These are phyloP conservation scores for Aspergillus thermomutatus DNA, from an alignment of 2,329 filamentous ascomycete species.

Conservation along the genomic window DNA sequence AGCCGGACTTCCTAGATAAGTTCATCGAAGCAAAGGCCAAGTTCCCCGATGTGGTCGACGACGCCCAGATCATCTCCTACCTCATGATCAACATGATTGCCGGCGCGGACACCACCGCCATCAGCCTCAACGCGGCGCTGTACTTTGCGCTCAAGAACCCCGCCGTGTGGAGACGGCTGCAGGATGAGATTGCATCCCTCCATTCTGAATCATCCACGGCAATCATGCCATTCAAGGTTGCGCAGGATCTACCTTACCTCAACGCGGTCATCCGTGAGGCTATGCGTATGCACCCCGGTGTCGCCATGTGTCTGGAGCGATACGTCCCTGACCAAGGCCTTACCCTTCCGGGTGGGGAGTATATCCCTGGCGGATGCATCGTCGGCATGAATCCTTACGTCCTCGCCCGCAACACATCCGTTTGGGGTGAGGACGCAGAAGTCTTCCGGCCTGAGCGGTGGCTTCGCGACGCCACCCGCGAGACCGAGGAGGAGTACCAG, in stretches of 20 bases:
- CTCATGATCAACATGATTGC: conserved; percentile 33
- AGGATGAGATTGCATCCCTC: conserved; percentile 12
- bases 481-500: conserved; percentile 33
- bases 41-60: conserved; percentile 34
- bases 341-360: conserved; percentile 28
- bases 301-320: conserved; percentile 50
- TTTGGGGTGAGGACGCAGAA: conserved; percentile 48
- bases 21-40: conserved; percentile 40
- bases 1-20: conserved; percentile 39
- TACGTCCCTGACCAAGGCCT: conserved; percentile 41
- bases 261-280: conserved; percentile 53
- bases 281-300: conserved; percentile 48
- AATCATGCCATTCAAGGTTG: conserved; percentile 16
- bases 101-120: conserved; percentile 39
- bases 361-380: conserved; percentile 34
- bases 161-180: conserved; percentile 11
- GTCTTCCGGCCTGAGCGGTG: conserved; percentile 49
- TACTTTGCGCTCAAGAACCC: conserved; percentile 23
- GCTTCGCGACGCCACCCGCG: conserved; percentile 33
- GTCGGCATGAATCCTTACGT: conserved; percentile 37
- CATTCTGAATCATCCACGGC: conserved; percentile 9
- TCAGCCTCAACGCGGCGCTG: conserved; percentile 28
- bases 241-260: conserved; percentile 40
- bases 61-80: conserved; percentile 37
- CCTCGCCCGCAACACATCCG: conserved; percentile 35